These are phyloP conservation scores for Biscutella laevigata DNA, from an alignment of 441 rosid species.

Conservation along the genomic window DNA sequence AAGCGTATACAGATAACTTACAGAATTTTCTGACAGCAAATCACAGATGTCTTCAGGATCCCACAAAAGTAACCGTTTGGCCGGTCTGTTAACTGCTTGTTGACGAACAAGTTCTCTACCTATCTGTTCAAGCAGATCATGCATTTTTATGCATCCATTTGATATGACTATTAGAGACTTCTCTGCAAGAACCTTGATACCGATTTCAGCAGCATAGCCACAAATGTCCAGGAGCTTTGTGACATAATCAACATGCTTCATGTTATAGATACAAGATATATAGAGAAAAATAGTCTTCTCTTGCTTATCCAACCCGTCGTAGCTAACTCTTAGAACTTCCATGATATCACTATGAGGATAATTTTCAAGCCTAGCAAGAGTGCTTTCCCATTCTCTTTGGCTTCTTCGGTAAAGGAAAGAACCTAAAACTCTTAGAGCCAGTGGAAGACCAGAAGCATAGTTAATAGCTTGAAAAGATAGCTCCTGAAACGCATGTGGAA, in stretches of 20 bases:
- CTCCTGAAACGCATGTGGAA: neutral
- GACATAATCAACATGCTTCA: neutral
- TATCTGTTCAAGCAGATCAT: conserved; percentile 27
- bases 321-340: conserved; percentile 19
- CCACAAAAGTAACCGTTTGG: conserved; percentile 11
- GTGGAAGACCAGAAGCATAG: conserved; percentile 33
- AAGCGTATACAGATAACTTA: conserved; percentile 10
- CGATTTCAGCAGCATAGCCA: conserved; percentile 18
- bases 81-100: neutral
- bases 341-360: neutral
- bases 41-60: neutral
- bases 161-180: conserved; percentile 14
- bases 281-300: conserved; percentile 20
- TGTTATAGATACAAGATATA: conserved; percentile 28
- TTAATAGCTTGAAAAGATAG: neutral
- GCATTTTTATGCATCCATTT: conserved; percentile 23
- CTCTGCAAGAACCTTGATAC: conserved; percentile 13
- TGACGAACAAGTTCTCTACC: conserved; percentile 17
- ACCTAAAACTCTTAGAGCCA: conserved; percentile 34
- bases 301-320: conserved; percentile 10
- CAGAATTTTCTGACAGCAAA: conserved; percentile 13
- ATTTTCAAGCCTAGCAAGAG: neutral
- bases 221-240: conserved; percentile 21
- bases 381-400: conserved; percentile 23
- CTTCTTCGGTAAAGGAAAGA: conserved; percentile 20